phyloP scores from a whole-genome alignment of 768 basidiomycete species.

The Amanita rubescens region DNA sequence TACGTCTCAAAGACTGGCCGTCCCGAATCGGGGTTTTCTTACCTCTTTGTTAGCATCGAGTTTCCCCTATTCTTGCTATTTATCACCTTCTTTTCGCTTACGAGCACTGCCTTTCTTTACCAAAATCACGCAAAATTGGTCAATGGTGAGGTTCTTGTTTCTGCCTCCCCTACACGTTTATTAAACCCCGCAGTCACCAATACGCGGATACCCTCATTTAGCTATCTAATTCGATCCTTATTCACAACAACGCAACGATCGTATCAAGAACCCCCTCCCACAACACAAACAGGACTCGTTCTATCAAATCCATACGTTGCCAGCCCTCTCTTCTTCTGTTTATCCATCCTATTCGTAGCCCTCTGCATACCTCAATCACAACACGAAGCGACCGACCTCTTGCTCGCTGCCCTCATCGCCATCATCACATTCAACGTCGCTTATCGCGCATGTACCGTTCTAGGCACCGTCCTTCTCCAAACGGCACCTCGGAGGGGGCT shows the following conservation, averaged over 20 bases:
- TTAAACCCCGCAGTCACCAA: constrained; percentile 39
- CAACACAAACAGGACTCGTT: constrained; percentile 29
- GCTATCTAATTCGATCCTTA: constrained; percentile 39
- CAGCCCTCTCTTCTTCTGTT: constrained; percentile 53
- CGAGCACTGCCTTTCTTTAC: constrained; percentile 49
- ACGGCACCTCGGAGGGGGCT: constrained; percentile 67
- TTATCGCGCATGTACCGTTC: no score
- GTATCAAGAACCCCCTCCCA: constrained; percentile 26
- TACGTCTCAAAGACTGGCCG: no score
- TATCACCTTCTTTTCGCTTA: constrained; percentile 48
- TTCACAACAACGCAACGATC: constrained; percentile 12
- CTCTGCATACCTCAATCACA: constrained; percentile 44
- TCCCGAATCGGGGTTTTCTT: not conserved
- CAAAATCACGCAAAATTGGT: constrained; percentile 61
- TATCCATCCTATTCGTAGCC: constrained; percentile 47
- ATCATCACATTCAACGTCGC: no score
- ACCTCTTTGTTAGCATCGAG: constrained; percentile 44
- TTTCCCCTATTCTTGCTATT: constrained; percentile 56
- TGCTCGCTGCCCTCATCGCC: constrained; percentile 73
- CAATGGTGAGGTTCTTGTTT: constrained; percentile 42
- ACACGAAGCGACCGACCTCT: constrained; percentile 74
- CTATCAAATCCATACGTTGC: constrained; percentile 20
- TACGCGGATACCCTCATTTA: constrained; percentile 52
- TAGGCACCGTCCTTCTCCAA: no score
- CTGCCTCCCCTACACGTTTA: not conserved